These are phyloP conservation scores for Suillus placidus DNA, from an alignment of 768 basidiomycete species.

Conservation along the genomic window DNA sequence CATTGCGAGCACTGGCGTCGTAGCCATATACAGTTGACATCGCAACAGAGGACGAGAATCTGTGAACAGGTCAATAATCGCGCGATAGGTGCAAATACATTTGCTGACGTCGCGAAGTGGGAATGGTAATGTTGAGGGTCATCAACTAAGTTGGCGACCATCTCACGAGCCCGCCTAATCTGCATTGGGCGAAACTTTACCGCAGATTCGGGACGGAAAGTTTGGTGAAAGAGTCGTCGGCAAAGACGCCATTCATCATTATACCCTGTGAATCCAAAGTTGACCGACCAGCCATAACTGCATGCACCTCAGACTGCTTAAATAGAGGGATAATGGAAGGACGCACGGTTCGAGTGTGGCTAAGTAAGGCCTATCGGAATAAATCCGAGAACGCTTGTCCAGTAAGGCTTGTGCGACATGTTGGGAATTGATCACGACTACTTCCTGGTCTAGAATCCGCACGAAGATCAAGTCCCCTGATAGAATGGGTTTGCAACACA, in stretches of 20 bases:
- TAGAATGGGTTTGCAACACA: slow-evolving; percentile 1
- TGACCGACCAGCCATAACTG: slow-evolving; percentile 8
- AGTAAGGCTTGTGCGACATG: slow-evolving; percentile 5
- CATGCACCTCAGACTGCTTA: not conserved
- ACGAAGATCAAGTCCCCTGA: slow-evolving; percentile 7
- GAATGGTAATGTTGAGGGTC: not conserved
- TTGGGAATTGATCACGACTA: slow-evolving; percentile 7
- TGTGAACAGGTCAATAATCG: not conserved
- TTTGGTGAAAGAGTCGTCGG: not conserved
- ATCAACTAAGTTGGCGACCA: not conserved
- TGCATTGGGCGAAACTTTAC: not conserved
- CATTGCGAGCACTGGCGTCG: not conserved
- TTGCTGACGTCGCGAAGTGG: not conserved
- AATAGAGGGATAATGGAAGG: not conserved
- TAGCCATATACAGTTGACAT: not conserved
- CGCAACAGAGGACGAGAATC: not conserved
- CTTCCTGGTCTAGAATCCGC: slow-evolving; percentile 6
- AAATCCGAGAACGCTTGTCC: slow-evolving; percentile 12
- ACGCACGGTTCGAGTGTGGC: slow-evolving; percentile 5
- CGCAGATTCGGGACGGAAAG: not conserved
- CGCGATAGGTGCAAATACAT: not conserved
- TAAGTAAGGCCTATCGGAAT: slow-evolving; percentile 12
- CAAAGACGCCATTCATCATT: slow-evolving; percentile 29
- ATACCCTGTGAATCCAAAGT: slow-evolving; percentile 1
- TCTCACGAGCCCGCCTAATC: not conserved